Conservation (phyloP, 352 stramenopile genomes). For the Blastocystis hominis region DNA sequence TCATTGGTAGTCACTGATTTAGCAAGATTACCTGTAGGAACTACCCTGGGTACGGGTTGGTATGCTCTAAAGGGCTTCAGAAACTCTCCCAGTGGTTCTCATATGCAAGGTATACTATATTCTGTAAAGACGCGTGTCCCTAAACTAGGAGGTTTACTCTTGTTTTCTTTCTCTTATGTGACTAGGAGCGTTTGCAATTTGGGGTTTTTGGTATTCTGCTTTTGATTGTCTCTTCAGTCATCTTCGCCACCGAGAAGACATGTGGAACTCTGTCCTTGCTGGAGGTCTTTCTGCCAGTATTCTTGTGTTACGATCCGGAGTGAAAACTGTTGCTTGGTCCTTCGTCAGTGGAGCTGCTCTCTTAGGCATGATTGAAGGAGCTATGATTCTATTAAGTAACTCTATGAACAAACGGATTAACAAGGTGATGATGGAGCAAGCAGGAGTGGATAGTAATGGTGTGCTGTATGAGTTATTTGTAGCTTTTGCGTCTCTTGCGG, state of each 20-base stretch:
- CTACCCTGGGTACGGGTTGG: conserved; percentile 84
- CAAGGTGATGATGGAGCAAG: neutral
- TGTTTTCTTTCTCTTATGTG: neutral
- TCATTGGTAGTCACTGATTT: conserved; percentile 71
- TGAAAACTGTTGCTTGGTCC: conserved; percentile 70
- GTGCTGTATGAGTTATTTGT: neutral
- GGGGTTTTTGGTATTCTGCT: conserved; percentile 89
- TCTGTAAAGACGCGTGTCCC: conserved; percentile 85
- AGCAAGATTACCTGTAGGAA: conserved; percentile 62
- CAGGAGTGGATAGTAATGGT: neutral
- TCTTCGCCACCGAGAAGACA: conserved; percentile 93
- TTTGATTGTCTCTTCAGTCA: conserved; percentile 93
- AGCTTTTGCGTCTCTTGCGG: conserved; percentile 5
- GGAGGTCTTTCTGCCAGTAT: conserved; percentile 87
- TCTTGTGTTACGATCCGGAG: conserved; percentile 82
- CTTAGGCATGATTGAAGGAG: conserved; percentile 87
- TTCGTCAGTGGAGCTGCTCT: conserved; percentile 74
- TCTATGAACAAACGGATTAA: conserved; percentile 42
- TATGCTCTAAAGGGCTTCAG: conserved; percentile 86
- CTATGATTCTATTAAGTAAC: conserved; percentile 81
- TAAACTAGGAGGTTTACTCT: conserved; percentile 72
- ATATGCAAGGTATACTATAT: conserved; percentile 63
- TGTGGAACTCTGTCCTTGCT: conserved; percentile 96
- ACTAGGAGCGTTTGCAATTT: conserved; percentile 80
- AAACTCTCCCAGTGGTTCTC: conserved; percentile 74